Evolutionary conservation across 805 yeast species (phyloP), one percentile per base, ranked within the genome.

Genomic region (Candida nanaspora): DNA sequence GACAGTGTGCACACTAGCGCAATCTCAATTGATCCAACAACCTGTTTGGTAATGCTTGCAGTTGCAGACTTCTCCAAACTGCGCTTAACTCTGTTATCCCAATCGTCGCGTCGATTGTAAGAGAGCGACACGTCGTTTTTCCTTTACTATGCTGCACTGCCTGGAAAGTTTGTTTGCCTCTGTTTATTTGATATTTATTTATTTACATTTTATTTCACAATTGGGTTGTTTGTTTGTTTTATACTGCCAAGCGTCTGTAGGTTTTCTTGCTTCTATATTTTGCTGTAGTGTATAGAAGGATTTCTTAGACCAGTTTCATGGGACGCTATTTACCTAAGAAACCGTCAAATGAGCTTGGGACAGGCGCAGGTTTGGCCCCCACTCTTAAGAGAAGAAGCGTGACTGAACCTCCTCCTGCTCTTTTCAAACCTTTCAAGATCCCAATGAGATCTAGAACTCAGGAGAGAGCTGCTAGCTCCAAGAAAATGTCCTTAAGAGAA

Each of bases 361-460:
- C 80, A 1, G 91, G 89, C 1, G 84, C 84, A 1, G 83, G 85
- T 0, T 67, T 83, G 0, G 72, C 77, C n/a, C 67, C 70, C 15
- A 69, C 70, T 8, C 69, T 74, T 37, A 65, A 80, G 33, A 80
- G 80, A 7, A 66, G 81, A 19, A 65, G 72, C 15, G 67, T 73
- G 18, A 67, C 70, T 3, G 79, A 77, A 39, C 72, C 86, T 2
- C 60, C 69, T 2, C 6, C 33, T 7, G 63, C 74, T 19, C 63
- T 84, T n/a, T 62, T 78, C 2, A 76, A 69, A 51, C 94, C 94
- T 0, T 85, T 84, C 61, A 74, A 68, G 44, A 72, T 82, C 1
- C 94, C 94, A 0, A 73, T 80, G 42, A 61, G 55, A 44, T 45
- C 46, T 2, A 39, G 61, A 18, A 51, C 56, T 2, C 41, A 47